phyloP scores from a whole-genome alignment of 1,284 basidiomycete species.

The Sanghuangporus weigelae region DNA sequence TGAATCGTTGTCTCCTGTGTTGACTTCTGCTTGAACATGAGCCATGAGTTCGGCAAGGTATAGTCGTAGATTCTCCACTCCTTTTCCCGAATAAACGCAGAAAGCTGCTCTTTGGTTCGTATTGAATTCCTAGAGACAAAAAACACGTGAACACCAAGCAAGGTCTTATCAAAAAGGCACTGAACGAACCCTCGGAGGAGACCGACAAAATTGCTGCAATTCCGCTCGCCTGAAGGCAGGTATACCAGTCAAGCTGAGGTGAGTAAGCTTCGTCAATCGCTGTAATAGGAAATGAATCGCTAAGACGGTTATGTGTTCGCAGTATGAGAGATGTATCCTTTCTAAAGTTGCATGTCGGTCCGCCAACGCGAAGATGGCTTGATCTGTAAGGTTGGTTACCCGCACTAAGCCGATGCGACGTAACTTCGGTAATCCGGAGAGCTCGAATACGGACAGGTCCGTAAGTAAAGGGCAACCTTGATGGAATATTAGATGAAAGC shows the following conservation, averaged over 20 bases:
- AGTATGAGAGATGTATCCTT: constrained; percentile 95
- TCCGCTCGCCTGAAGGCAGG: constrained; percentile 84
- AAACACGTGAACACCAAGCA: background rate
- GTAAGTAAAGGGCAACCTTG: constrained; percentile 85
- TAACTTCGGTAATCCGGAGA: constrained; percentile 85
- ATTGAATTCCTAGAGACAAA: constrained; percentile 76
- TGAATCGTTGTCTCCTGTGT: constrained; percentile 51
- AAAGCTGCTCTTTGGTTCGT: constrained; percentile 88
- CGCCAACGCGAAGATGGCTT: constrained; percentile 85
- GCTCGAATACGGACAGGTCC: constrained; percentile 90
- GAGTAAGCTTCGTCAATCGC: constrained; percentile 84
- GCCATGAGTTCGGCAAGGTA: constrained; percentile 73
- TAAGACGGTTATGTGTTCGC: constrained; percentile 90
- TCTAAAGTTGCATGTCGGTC: constrained; percentile 83
- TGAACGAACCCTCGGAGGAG: constrained; percentile 73
- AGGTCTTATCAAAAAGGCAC: background rate
- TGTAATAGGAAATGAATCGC: constrained; percentile 90
- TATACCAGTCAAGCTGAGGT: constrained; percentile 95
- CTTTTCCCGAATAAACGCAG: constrained; percentile 95
- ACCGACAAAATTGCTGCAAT: constrained; percentile 86
- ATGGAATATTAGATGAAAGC: background rate
- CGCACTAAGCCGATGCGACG: constrained; percentile 94
- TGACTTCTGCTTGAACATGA: constrained; percentile 44
- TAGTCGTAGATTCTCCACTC: constrained; percentile 78
- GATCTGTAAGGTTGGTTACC: constrained; percentile 89